These are phyloP conservation scores for Hydnum rufescens DNA, from an alignment of 768 basidiomycete species.

Conservation along the genomic window DNA sequence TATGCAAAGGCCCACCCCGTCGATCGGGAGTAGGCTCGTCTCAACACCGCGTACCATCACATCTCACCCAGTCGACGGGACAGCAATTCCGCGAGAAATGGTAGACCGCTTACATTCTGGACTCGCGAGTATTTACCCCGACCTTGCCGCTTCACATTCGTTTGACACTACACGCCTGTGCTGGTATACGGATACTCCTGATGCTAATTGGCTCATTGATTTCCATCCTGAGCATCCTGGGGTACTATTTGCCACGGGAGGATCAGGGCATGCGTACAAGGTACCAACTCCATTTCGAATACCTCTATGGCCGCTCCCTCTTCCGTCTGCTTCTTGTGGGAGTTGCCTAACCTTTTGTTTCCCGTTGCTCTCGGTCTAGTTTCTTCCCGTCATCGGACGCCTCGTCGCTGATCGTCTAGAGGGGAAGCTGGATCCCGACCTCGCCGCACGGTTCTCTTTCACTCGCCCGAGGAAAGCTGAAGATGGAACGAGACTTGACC, in stretches of 20 bases:
- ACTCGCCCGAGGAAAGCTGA: too few species aligned
- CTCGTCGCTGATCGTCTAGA: constrained; percentile 58
- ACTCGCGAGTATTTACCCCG: constrained; percentile 48
- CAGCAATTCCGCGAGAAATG: constrained; percentile 42
- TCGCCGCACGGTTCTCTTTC: constrained; percentile 43
- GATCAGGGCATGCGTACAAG: constrained; percentile 80
- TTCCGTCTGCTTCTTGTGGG: constrained; percentile 8
- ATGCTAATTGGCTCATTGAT: constrained; percentile 82
- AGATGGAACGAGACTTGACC: too few species aligned
- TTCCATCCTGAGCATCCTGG: constrained; percentile 36
- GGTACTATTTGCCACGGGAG: constrained; percentile 68
- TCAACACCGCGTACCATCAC: constrained; percentile 63
- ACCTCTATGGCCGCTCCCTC: background rate
- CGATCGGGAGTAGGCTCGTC: constrained; percentile 18
- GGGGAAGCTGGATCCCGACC: constrained; percentile 32
- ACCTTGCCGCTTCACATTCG: constrained; percentile 49
- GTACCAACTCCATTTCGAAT: constrained; percentile 18
- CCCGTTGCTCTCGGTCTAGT: constrained; percentile 27
- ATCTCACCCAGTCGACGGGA: constrained; percentile 34
- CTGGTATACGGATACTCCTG: constrained; percentile 84
- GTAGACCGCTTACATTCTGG: constrained; percentile 30
- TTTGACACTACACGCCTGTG: constrained; percentile 63
- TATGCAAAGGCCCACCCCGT: background rate
- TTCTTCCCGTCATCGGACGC: constrained; percentile 66
- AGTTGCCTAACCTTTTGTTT: background rate